Evolutionary conservation across 2,329 filamentous ascomycete species (phyloP).

Genomic region (Penicillium sp.): DNA sequence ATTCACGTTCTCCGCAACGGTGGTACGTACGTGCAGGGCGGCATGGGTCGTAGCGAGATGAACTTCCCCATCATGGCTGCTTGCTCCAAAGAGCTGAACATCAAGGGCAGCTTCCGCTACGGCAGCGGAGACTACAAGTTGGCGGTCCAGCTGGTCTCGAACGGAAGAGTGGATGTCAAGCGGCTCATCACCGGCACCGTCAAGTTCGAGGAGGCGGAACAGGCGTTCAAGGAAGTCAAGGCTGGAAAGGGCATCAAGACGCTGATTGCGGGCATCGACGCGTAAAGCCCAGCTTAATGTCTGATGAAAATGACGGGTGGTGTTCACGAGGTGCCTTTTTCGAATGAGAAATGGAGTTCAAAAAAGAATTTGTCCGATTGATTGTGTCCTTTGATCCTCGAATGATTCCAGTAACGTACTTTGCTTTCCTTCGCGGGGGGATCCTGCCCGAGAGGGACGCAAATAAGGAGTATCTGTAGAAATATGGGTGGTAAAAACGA

Average conservation of each 20-base stretch:
- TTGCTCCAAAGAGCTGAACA: constrained; percentile 83
- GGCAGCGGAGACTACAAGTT: constrained; percentile 82
- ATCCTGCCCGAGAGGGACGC: background rate
- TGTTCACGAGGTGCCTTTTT: background rate
- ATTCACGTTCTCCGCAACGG: constrained; percentile 69
- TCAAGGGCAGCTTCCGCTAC: constrained; percentile 88
- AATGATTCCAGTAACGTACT: background rate
- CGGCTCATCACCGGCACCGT: constrained; percentile 75
- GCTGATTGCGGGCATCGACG: constrained; percentile 42
- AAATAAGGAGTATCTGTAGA: constrained; percentile 7
- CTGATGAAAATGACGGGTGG: background rate
- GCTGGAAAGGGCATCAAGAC: constrained; percentile 64
- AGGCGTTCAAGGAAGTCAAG: constrained; percentile 84
- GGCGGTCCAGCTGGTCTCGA: constrained; percentile 72
- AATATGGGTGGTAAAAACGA: constrained; percentile 6
- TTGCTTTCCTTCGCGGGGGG: background rate
- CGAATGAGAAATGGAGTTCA: background rate
- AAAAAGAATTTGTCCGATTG: background rate
- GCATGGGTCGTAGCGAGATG: constrained; percentile 87
- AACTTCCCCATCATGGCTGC: constrained; percentile 88
- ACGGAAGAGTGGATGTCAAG: constrained; percentile 71
- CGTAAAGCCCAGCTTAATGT: constrained; percentile 6
- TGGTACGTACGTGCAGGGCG: constrained; percentile 78
- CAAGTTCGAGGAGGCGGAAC: constrained; percentile 75
- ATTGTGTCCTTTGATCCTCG: background rate